Base-by-base conservation (phyloP, 495 filamentous ascomycete species). In the Penicillium maclennaniae region DNA sequence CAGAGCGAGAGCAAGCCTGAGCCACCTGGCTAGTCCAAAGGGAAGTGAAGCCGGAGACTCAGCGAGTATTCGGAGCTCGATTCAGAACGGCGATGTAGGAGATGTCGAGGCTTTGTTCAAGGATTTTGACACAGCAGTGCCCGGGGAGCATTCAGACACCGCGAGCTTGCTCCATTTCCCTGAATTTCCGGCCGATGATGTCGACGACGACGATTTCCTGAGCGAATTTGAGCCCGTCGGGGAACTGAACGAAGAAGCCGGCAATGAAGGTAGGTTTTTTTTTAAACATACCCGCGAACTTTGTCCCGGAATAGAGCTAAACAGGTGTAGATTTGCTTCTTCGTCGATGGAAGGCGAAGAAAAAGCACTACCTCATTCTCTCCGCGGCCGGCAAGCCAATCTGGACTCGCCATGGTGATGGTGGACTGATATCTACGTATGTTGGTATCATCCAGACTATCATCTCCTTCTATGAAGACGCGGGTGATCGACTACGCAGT, bases 381-480 rank as follows among this genome's bases (percentile, higher is more conserved):
- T 97, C 95, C 2, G 90, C 89, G 10, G 93, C 95, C 27, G 95
- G 95, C n/a, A 99, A 99, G 65, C 95, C 95, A 5, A 92, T 99
- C 36, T 99, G 91, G 69, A 96, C 89, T 52, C 80, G 95, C 50
- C 91, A 99, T 66, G 95, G 95, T 21, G 90, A 96, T 55, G 81
- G 95, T 54, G 83, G 85, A 17, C 72, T 97, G 34, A 87, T 97
- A 58, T 96, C 91, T 44, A 85, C 86, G 34, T 96, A 92, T 62
- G 91, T 96, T 71, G 95, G 95, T n/a, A 84, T 97, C 15, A 87
- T 96, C 7, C 95, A 97, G 58, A 97, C 95, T 45, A 92, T 97
- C 62, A 95, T 99, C 47, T 96, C 95, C 4, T 97, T 96, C 72
- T 97, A 95, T 62, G 85, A 96, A 63, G 83, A 84, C 17, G 79